A percentile compares a stretch with the other conserved stretches of the same genome.
phyloP scores from a whole-genome alignment of 352 stramenopile species.

The Pythium guiyangense region DNA sequence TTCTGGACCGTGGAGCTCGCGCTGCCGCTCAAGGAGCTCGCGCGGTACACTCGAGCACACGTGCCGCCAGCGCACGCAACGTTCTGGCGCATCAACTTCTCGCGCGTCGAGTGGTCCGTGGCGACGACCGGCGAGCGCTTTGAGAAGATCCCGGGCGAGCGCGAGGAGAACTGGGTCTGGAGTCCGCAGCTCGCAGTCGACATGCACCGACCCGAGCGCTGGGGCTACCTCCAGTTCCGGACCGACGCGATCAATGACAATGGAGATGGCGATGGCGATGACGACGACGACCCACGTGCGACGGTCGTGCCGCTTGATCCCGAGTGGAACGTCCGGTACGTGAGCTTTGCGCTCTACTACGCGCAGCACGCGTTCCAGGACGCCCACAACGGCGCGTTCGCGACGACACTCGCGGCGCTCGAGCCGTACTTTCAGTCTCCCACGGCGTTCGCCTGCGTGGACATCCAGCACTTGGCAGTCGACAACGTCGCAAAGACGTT shows the following conservation, averaged over 20 bases:
- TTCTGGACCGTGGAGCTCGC: slow-evolving; percentile 77
- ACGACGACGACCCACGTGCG: too few species aligned
- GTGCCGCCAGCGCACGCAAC: too few species aligned
- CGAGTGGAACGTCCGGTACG: slow-evolving; percentile 43
- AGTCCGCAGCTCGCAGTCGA: slow-evolving; percentile 74
- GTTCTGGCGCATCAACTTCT: slow-evolving; percentile 89
- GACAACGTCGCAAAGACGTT: slow-evolving; percentile 5
- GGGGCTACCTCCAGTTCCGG: slow-evolving; percentile 86
- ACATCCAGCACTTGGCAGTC: slow-evolving; percentile 16
- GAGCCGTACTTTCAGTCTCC: slow-evolving; percentile 24
- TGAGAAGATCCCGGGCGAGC: slow-evolving; percentile 39
- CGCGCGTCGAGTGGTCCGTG: slow-evolving; percentile 75
- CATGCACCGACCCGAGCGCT: slow-evolving; percentile 89
- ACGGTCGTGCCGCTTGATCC: slow-evolving; percentile 29
- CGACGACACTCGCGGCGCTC: slow-evolving; percentile 22
- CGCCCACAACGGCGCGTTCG: slow-evolving; percentile 27
- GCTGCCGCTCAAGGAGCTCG: too few species aligned
- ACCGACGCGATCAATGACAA: slow-evolving; percentile 8
- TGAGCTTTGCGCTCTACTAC: slow-evolving; percentile 67
- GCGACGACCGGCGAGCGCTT: slow-evolving; percentile 25
- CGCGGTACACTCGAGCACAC: too few species aligned
- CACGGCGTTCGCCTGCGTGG: slow-evolving; percentile 18
- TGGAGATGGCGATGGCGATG: too few species aligned
- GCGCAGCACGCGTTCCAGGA: too few species aligned
- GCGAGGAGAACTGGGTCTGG: slow-evolving; percentile 89